These are phyloP conservation scores for Neurospora sp. DNA, from an alignment of 2,329 filamentous ascomycete genomes.

Conservation along the genomic window DNA sequence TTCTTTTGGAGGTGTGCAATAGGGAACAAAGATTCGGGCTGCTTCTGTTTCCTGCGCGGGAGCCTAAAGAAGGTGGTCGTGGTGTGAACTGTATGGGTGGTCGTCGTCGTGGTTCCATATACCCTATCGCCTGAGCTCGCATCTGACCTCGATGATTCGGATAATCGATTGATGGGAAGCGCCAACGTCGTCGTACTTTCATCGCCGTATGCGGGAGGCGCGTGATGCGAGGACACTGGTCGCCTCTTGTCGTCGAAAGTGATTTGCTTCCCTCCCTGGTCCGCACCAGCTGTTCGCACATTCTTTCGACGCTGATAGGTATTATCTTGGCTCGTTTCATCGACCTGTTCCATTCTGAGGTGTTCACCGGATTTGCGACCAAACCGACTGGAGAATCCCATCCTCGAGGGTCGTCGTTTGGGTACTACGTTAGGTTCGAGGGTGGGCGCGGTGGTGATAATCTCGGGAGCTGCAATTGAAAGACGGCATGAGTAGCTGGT, in stretches of 20 bases:
- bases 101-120: constrained; percentile 48
- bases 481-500: constrained; percentile 20
- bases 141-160: constrained; percentile 86
- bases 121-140: constrained; percentile 63
- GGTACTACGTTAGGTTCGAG: constrained; percentile 41
- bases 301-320: background rate
- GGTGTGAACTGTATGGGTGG: constrained; percentile 52
- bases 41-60: constrained; percentile 64
- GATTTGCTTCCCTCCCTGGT: constrained; percentile 30
- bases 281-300: background rate
- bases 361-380: constrained; percentile 40
- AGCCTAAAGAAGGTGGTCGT: constrained; percentile 73
- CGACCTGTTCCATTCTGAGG: constrained; percentile 25
- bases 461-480: constrained; percentile 47
- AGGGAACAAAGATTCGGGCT: constrained; percentile 70
- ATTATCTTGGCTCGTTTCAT: constrained; percentile 13
- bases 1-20: constrained; percentile 74
- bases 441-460: constrained; percentile 88
- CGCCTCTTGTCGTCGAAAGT: constrained; percentile 52
- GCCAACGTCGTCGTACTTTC: constrained; percentile 52
- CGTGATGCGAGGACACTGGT: constrained; percentile 29
- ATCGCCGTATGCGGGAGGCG: constrained; percentile 46
- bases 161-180: constrained; percentile 55
- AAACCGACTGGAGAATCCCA: constrained; percentile 42
- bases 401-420: constrained; percentile 46